A percentile compares a stretch with the other conserved stretches of the same genome.
Evolutionary conservation across 768 basidiomycete species (phyloP).

Genomic region (Gautieria morchelliformis): DNA sequence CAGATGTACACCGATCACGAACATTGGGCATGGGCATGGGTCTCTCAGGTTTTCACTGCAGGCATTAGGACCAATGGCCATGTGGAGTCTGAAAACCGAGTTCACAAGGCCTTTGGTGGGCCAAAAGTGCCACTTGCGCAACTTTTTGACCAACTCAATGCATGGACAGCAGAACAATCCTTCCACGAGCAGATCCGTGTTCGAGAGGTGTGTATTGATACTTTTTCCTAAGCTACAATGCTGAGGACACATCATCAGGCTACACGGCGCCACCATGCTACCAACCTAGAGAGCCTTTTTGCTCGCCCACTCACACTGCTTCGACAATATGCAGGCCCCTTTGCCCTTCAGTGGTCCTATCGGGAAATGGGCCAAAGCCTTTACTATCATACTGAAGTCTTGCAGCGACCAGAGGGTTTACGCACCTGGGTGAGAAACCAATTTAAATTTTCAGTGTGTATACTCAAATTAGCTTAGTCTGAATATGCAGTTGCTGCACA

Average conservation of each 20-base stretch:
- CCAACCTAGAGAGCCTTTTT: slow-evolving; percentile 21
- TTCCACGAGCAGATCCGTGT: slow-evolving; percentile 13
- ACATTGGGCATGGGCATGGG: slow-evolving; percentile 28
- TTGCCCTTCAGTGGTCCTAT: slow-evolving; percentile 20
- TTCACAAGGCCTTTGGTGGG: slow-evolving; percentile 17
- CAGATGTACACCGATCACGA: slow-evolving; percentile 20
- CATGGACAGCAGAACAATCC: slow-evolving; percentile 14
- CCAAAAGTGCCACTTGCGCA: slow-evolving; percentile 18
- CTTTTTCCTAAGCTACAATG: too few species aligned
- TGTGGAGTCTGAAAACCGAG: too few species aligned
- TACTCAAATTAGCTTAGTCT: too few species aligned
- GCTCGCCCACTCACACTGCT: slow-evolving; percentile 16
- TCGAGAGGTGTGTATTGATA: not conserved
- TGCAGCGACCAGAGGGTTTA: slow-evolving; percentile 19
- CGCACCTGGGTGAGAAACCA: slow-evolving; percentile 24
- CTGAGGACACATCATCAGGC: too few species aligned
- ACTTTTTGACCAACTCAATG: slow-evolving; percentile 19
- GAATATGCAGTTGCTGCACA: not conserved
- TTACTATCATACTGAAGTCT: slow-evolving; percentile 18
- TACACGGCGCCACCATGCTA: slow-evolving; percentile 18
- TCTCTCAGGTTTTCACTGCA: slow-evolving; percentile 21
- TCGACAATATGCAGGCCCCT: slow-evolving; percentile 21
- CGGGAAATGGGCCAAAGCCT: slow-evolving; percentile 23
- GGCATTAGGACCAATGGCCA: slow-evolving; percentile 27
- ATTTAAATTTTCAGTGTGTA: too few species aligned